A percentile compares a stretch with the other conserved stretches of the same genome.
Conservation (phyloP, 805 yeast species). For the Candida stauntonica region DNA sequence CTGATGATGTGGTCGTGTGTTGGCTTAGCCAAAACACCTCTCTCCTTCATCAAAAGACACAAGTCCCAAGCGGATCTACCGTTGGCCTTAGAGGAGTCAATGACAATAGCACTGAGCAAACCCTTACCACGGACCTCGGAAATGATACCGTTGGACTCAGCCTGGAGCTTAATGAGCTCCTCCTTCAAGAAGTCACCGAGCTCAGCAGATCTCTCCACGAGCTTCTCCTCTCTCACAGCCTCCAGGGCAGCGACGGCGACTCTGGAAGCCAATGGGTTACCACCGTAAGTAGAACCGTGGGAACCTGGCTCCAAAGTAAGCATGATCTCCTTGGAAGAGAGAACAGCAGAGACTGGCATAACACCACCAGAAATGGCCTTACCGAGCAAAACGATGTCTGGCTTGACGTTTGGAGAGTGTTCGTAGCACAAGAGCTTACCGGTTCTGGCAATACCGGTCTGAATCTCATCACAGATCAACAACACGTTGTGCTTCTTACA, state of each 20-base stretch:
- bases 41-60: constrained; percentile 81
- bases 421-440: constrained; percentile 91
- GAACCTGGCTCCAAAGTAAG: constrained; percentile 88
- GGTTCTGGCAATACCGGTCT: constrained; percentile 96
- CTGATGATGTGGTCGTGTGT: constrained; percentile 95
- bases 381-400: constrained; percentile 86
- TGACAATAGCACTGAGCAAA: constrained; percentile 83
- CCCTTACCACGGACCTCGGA: constrained; percentile 67
- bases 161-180: constrained; percentile 50
- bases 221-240: constrained; percentile 82
- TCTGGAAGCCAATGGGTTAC: constrained; percentile 90
- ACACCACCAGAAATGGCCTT: constrained; percentile 97
- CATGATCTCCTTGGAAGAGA: constrained; percentile 89
- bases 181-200: constrained; percentile 68
- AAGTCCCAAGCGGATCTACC: constrained; percentile 97
- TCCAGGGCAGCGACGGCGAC: constrained; percentile 92
- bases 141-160: constrained; percentile 50
- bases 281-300: constrained; percentile 97
- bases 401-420: constrained; percentile 73
- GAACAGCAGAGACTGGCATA: constrained; percentile 84
- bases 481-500: constrained; percentile 83
- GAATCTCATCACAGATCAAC: constrained; percentile 94
- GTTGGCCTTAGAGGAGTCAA: constrained; percentile 75
- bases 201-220: constrained; percentile 69
- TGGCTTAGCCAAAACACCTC: constrained; percentile 92